Evolutionary conservation across 768 basidiomycete genomes (phyloP), one percentile per base, ranked within the genome.

Genomic region (Suillus sp.): DNA sequence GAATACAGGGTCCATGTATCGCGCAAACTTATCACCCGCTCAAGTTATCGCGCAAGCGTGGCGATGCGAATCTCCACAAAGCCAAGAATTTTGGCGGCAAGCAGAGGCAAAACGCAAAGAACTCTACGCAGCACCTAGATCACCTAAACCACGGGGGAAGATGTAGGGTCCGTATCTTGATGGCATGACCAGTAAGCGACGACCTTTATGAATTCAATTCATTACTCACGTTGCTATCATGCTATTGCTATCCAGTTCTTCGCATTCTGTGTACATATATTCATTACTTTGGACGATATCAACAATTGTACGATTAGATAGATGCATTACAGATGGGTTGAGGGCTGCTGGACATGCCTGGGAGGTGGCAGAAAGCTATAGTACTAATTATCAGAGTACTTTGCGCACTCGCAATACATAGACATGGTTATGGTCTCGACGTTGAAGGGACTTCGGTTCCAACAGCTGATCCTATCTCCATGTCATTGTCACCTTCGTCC

Each of bases 21-120:
- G 63, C 60, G 67, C 75, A 62, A 65, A 68, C 42, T 66, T 81
- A 68, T 80, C 86, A 13, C 85, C 86, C 42, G 84, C 85, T 4
- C 84, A 86, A 65, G 81, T 84, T 34, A 90, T 92, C 71, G 87
- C 86, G 40, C 84, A 86, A 47, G 86, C 86, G 60, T 91, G 90
- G 90, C 83, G 81, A 70, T 76, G 78, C 55, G 86, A 89, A 74
- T 83, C 85, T n/a, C 63, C 72, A 16, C 84, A 88, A 73, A 84
- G 76, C 66, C 82, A 88, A 71, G 81, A 84, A 60, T 78, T 75
- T 65, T 91, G 89, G 90, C 77, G 80, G 62, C 81, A 84, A 59
- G 83, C 81, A 62, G 83, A 83, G 64, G 79, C 82, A 61, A 82
- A 80, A 66, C 73, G 76, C 55, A 80, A 67, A 70, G 74, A 79